These are phyloP conservation scores for Pulveroboletus sp. DNA, from an alignment of 768 basidiomycete genomes.

Conservation along the genomic window DNA sequence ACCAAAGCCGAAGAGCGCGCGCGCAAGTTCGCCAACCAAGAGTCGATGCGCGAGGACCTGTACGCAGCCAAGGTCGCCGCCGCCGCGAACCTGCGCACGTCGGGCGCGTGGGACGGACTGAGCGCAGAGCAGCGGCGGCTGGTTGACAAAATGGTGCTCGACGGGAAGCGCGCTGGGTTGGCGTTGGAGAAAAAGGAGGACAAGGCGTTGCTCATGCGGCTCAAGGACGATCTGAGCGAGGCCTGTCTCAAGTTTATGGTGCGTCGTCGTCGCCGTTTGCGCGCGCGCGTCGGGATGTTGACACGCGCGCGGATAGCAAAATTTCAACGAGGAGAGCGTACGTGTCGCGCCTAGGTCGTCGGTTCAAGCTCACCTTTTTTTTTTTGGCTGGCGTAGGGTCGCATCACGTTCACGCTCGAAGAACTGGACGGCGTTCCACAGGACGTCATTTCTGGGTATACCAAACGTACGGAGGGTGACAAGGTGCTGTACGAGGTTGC, in stretches of 20 bases:
- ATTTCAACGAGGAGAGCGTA: conserved; percentile 87
- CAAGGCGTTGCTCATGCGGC: conserved; percentile 46
- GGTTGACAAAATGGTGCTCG: conserved; percentile 77
- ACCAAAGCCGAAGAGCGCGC: conserved; percentile 71
- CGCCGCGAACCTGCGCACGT: conserved; percentile 60
- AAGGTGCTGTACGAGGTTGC: conserved; percentile 66
- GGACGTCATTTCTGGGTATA: conserved; percentile 76
- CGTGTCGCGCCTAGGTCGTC: too few relatives aligned
- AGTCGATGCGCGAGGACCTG: conserved; percentile 78
- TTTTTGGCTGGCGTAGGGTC: conserved; percentile 39
- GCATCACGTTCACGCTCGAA: conserved; percentile 60
- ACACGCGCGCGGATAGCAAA: conserved; percentile 48
- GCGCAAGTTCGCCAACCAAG: conserved; percentile 70
- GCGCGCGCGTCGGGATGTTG: background rate
- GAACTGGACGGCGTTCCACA: conserved; percentile 79
- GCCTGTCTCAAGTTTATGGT: conserved; percentile 75
- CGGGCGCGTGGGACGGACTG: conserved; percentile 59
- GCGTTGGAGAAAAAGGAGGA: conserved; percentile 60
- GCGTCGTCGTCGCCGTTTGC: conserved; percentile 25
- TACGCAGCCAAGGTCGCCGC: conserved; percentile 70
- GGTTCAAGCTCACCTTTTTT: too few relatives aligned
- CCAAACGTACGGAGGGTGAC: conserved; percentile 55
- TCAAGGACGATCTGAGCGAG: conserved; percentile 77
- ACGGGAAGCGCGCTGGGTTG: conserved; percentile 77
- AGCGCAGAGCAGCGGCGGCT: conserved; percentile 67